These are phyloP conservation scores for Phytophthora fragariaefolia DNA, from an alignment of 352 stramenopile species.

Conservation along the genomic window DNA sequence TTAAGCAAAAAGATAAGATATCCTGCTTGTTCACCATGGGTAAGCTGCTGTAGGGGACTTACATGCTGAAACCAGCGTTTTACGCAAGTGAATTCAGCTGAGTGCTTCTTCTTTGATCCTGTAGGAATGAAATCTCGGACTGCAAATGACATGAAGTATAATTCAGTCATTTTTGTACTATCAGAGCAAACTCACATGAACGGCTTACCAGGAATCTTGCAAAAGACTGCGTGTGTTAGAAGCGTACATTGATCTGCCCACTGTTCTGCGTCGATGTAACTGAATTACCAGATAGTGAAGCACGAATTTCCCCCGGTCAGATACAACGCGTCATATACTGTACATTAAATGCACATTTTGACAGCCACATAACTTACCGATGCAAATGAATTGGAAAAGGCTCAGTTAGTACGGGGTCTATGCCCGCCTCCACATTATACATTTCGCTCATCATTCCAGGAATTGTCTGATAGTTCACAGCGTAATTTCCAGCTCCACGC, in stretches of 20 bases:
- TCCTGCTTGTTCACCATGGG: not conserved
- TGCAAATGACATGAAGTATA: too few relatives aligned
- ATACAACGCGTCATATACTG: not conserved
- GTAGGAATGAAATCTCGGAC: conserved; percentile 77
- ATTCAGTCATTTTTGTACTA: too few relatives aligned
- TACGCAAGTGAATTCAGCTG: conserved; percentile 60
- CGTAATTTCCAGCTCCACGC: conserved; percentile 37
- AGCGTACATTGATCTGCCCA: conserved; percentile 84
- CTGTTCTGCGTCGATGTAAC: conserved; percentile 59
- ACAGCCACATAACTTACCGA: conserved; percentile 25
- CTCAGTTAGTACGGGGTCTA: conserved; percentile 10
- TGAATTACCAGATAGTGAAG: conserved; percentile 21
- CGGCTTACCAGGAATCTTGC: conserved; percentile 68
- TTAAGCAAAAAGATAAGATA: conserved; percentile 5
- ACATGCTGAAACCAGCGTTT: conserved; percentile 90
- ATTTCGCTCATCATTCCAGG: conserved; percentile 37
- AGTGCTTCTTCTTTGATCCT: conserved; percentile 61
- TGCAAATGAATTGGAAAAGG: conserved; percentile 40
- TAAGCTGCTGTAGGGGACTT: conserved; percentile 20
- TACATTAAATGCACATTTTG: not conserved
- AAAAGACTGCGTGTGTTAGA: conserved; percentile 82
- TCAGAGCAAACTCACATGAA: not conserved
- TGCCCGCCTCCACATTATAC: conserved; percentile 24
- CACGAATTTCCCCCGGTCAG: not conserved
- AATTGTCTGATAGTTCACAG: conserved; percentile 38